Base-by-base conservation (phyloP, 129 eudicot species). In the Solidago caesia region DNA sequence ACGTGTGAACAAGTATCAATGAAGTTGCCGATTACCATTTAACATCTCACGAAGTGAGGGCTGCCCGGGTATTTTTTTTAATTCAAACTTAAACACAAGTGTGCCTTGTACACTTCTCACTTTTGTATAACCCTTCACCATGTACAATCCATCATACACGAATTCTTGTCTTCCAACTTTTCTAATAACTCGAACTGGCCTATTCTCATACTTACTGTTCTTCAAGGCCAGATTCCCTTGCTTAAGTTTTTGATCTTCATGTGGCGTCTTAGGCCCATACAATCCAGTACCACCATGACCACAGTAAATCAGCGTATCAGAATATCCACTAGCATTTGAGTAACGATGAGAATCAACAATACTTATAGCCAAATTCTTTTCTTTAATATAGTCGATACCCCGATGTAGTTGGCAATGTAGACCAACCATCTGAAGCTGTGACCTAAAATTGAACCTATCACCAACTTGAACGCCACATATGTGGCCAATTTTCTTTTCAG, bases 281-380 rank as follows among this genome's bases (percentile, higher is more conserved):
- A 70, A 61, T 1, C 13, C 21, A 26, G 1, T 27, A 64, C 96
- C 93, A 43, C 96, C 94, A n/a, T 90, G 86, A 43, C 96, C 94
- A 12, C 73, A 59, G 72, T 85, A 88, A 2, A 67, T 56, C 15
- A 90, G 53, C 26, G 55, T 81, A 56, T 82, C 87, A 39, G 70
- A 9, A 4, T 67, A 67, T 42, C 43, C 70, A 8, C 75, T 58
- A 33, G 46, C 70, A 25, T 85, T 79, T 11, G 66, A 83, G 75
- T 90, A 85, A 39, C 89, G 85, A n/a, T 81, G 87, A 1, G 91
- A 74, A 41, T 82, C 76, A 12, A 87, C 94, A 5, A 90, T 56
- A 71, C 96, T 87, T n/a, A 77, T 80, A 27, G 96, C 94, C 27
- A 71, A 5, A 66, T 74, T 76, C 71, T 74, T 72, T 47, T 87